Conservation (phyloP, 2,329 filamentous ascomycete species). For the Arthrocladium fulminans region DNA sequence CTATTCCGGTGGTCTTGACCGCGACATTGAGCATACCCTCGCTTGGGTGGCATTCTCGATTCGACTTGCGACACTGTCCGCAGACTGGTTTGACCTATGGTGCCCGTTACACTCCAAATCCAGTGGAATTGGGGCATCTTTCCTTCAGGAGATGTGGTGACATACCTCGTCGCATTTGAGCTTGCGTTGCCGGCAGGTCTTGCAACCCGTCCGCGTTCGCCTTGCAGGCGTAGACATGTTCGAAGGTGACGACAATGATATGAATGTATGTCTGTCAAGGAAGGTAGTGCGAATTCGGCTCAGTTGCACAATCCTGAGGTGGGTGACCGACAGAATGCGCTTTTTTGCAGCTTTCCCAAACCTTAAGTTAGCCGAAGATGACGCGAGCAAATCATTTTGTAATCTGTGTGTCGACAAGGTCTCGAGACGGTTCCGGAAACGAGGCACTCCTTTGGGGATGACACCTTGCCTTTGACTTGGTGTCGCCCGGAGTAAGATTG, state of each 20-base stretch:
- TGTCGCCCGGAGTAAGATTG: no score
- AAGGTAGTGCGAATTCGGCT: not conserved
- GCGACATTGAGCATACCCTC: constrained; percentile 14
- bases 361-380: no score
- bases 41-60: constrained; percentile 16
- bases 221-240: constrained; percentile 1
- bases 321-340: no score
- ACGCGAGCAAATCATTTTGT: no score
- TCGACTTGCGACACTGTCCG: constrained; percentile 20
- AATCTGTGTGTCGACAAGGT: no score
- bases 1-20: not conserved
- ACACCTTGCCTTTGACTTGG: no score
- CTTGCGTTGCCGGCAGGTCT: constrained; percentile 21
- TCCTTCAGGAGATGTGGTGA: no score
- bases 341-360: no score
- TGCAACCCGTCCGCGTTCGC: constrained; percentile 21
- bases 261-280: not conserved
- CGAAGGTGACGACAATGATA: not conserved
- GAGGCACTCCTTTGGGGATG: no score
- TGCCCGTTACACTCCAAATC: no score
- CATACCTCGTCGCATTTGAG: constrained; percentile 24
- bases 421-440: no score
- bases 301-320: not conserved
- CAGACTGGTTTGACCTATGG: constrained; percentile 16
- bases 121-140: no score